Base-by-base conservation (phyloP, 192 early-diverging fungal genomes). In the Umbelopsis ramanniana region DNA sequence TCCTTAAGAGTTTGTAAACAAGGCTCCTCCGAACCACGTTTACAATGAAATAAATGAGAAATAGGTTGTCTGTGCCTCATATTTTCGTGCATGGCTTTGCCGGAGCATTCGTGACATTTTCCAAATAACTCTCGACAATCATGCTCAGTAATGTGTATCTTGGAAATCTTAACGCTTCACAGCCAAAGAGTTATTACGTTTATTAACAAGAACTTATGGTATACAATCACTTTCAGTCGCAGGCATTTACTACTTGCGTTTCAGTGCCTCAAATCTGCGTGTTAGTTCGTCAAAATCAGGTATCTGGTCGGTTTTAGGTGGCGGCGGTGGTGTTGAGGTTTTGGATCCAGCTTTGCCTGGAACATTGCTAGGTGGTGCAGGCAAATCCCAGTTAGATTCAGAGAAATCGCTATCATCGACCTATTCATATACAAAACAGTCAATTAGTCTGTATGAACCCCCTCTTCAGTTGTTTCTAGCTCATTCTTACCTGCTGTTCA, bases 281-380 rank as follows among this genome's bases (percentile, higher is more conserved):
- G 66, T 66, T 14, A 68, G 43, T 11, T 40, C 60, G 9, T 80
- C 83, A 57, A 86, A 81, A 53, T 76, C 79, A 23, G 43, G 35
- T 38, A 47, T 68, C 33, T 52, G 47, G 12, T 52, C 35, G 35
- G 47, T 37, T 33, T 6, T 47, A 40, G 45, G 67, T 3, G 57
- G 40, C 6, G 40, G 40, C 40, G 40, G 40, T 43, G 40, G 38
- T 40, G 38, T 40, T 40, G 38, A 17, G 4, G 57, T 15, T 60
- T 67, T 50, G 23, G 21, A 37, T 6, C 33, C n/a, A 21, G 17
- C 22, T 52, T 67, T 52, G 10, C 50, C 26, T 12, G 72, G 52
- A 52, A 47, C 26, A 43, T 67, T 37, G 33, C 47, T 68, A 68
- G 66, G 74, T 63, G 45, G 57, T 37, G 57, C 57, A 29, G 57